Evolutionary conservation across 1,139 yeast genomes (phyloP), one percentile per base, ranked within the genome.

Genomic region (Kodamaea plutei): DNA sequence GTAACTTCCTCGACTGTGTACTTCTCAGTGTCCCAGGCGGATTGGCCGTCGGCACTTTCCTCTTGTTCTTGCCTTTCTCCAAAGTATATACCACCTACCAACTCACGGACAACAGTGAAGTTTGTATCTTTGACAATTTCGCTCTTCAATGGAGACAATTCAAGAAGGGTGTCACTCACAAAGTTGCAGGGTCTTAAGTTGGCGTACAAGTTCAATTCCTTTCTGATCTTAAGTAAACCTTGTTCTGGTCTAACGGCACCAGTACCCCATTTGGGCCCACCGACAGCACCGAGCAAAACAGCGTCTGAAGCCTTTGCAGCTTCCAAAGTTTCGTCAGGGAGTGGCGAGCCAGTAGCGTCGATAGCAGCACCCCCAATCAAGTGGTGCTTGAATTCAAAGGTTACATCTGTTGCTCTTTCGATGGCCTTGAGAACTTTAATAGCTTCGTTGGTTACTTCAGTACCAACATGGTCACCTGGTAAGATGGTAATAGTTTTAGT

Each of bases 231-330:
- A 44, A 91, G 73, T 48, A 91, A 73, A 38, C 98, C 98, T 62
- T 87, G 97, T 61, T 91, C 98, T 30, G 98, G 98, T 64, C 98
- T 80, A 30, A 91, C 96, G 10, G 73, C 52, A 18, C 91, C 96
- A 21, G 96, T 84, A 20, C 94, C 93, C 98, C 98, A 91, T 63
- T 91, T 91, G 38, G 98, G 98, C 17, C 98, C 98, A 42, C 98
- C 98, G 16, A 91, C 98, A 5, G 98, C 96, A 42, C 98, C 98
- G 37, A 91, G 71, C 41, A 91, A 67, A 12, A 91, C 95, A 21
- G 98, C 98, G 55, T 91, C 95, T 2, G 97, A 83, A 27, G 64
- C 63, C 61, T 84, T 88, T 29, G 97, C 77, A n/a, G 95, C 87
- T 30, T 68, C 84, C 31, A 91, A 71, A 2, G 96, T 73, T 34